Base-by-base conservation (phyloP, 2,329 filamentous ascomycete genomes). In the Fusarium proliferatum region DNA sequence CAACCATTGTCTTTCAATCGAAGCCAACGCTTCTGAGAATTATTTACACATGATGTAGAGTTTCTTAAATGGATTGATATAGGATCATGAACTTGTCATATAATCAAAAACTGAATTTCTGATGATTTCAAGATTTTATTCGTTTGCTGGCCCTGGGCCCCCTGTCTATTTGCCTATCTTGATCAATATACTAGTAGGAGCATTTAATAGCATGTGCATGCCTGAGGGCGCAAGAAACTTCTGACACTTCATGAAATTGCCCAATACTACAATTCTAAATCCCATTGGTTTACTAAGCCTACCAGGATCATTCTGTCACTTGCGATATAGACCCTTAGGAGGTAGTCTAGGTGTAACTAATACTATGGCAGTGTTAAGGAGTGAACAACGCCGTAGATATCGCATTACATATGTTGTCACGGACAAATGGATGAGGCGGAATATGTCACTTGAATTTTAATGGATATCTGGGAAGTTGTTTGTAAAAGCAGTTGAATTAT, bases 401-500 rank as follows among this genome's bases (percentile, higher is more conserved):
- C 30, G 17, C 30, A 23, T 17, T 52, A 13, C 9, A 26, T 15
- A 36, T 52, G 21, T 23, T 23, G 4, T 26, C 49, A 52, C 49
- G 13, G 17, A 23, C 6, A 36, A 36, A 26, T 19, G 15, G 23
- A 51, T 19, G 23, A 17, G 13, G 17, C 16, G n/a, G 28, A 28
- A 53, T 23, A 59, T 30, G 5, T 69, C 53, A 62, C 52, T 38
- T 41, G 7, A 12, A 12, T 17, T 9, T 36, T 61, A 5, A 19
- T 5, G 6, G n/a, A 28, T 17, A 41, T 30, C 28, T 9, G 13
- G 30, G 15, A 19, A 10, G 23, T 49, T 43, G 23, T 39, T 55
- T 30, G 33, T 61, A 34, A 56, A 53, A 33, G 43, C 59, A 48
- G 43, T 53, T 67, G 28, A 39, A 61, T 77, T 64, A 62, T 53